Conservation (phyloP, 441 rosid genomes). For the Rhodomyrtus psidioides region DNA sequence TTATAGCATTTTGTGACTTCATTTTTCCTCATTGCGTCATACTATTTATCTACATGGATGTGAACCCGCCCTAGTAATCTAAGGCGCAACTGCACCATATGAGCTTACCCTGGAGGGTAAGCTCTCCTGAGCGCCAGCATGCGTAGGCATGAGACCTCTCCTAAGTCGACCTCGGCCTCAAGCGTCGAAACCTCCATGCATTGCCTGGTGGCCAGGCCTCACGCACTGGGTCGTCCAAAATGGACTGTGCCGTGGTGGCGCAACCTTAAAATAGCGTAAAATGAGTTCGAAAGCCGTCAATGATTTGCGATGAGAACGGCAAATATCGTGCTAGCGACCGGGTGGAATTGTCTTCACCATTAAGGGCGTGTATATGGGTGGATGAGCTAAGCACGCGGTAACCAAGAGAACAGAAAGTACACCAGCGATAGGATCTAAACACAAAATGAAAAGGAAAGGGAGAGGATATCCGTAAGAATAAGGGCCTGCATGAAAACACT, state of each 20-base stretch:
- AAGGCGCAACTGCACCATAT: neutral
- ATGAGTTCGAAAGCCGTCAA: neutral
- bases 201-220: neutral
- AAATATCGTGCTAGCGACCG: neutral
- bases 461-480: accelerated
- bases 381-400: neutral
- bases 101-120: neutral
- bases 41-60: neutral
- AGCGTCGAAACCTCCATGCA: neutral
- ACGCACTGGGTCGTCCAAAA: neutral
- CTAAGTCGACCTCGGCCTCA: neutral
- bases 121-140: neutral
- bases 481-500: no score
- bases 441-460: neutral
- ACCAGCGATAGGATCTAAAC: neutral
- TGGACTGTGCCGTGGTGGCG: neutral
- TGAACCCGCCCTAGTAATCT: neutral
- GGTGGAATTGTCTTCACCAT: neutral
- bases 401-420: neutral
- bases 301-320: neutral
- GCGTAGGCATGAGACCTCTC: neutral
- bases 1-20: neutral
- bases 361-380: neutral
- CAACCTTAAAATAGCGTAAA: neutral
- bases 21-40: neutral